phyloP scores from a whole-genome alignment of 495 filamentous ascomycete genomes.

The Margaritispora aquatica region DNA sequence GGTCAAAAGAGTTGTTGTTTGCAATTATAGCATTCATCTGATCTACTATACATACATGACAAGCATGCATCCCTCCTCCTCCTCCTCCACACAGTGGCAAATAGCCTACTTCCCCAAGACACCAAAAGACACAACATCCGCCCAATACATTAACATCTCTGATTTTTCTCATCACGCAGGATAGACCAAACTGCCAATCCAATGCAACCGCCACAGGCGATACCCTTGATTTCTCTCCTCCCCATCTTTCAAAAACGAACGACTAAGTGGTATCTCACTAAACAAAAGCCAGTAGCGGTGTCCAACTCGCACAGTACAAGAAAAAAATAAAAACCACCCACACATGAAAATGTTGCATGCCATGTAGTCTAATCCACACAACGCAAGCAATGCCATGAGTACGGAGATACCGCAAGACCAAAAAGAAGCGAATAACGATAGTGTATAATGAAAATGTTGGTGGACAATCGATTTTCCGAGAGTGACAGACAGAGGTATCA shows the following conservation, averaged over 20 bases:
- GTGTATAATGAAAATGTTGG: background rate
- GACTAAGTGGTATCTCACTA: background rate
- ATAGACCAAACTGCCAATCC: background rate
- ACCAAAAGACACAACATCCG: background rate
- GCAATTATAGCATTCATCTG: slow-evolving; percentile 1
- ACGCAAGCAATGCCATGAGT: slow-evolving; percentile 2
- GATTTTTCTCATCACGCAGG: background rate
- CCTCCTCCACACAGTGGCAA: background rate
- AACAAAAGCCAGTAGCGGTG: background rate
- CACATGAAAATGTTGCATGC: background rate
- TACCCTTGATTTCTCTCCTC: background rate
- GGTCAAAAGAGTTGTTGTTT: background rate
- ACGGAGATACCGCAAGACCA: background rate
- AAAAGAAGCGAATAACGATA: background rate
- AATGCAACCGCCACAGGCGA: background rate
- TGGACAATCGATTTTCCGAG: background rate
- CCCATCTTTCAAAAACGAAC: background rate
- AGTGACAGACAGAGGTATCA: background rate
- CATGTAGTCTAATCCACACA: slow-evolving; percentile 6
- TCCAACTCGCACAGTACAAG: background rate
- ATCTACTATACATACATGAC: background rate
- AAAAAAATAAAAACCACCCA: background rate
- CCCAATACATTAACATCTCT: slow-evolving; percentile 1
- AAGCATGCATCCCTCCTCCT: background rate
- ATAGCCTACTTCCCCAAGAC: background rate